Conservation (phyloP, 371 early-diverging fungal genomes). For the Syncephalastrum contaminatum region DNA sequence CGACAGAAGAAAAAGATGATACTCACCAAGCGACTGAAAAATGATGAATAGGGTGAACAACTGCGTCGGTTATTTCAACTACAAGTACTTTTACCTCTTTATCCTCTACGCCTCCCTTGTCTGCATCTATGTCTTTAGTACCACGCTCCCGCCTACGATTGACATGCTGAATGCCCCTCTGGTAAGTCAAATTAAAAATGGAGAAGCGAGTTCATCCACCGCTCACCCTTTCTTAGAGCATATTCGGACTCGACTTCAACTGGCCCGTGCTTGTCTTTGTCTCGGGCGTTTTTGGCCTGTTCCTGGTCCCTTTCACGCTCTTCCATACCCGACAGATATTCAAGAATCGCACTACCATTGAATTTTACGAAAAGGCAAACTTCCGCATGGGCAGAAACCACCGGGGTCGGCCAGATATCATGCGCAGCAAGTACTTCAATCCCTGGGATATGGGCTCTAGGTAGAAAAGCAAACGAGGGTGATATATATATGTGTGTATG, state of each 20-base stretch:
- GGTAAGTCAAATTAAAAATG: constrained; percentile 26
- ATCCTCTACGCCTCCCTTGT: constrained; percentile 53
- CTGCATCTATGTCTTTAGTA: constrained; percentile 49
- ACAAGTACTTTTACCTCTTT: constrained; percentile 70
- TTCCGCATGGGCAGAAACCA: constrained; percentile 28
- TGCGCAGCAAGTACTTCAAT: constrained; percentile 52
- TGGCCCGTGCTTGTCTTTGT: constrained; percentile 50
- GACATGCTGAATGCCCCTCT: constrained; percentile 31
- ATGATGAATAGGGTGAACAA: constrained; percentile 59
- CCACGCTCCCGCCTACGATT: constrained; percentile 35
- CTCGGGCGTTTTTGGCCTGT: constrained; percentile 59
- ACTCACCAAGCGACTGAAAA: background rate
- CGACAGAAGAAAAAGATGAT: background rate
- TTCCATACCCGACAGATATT: constrained; percentile 57
- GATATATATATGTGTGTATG: background rate
- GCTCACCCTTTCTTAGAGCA: constrained; percentile 33
- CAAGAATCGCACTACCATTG: constrained; percentile 69
- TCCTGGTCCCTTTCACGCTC: constrained; percentile 52
- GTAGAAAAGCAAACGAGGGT: constrained; percentile 13
- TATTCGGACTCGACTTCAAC: constrained; percentile 36
- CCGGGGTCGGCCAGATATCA: constrained; percentile 30
- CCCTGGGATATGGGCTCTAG: constrained; percentile 60
- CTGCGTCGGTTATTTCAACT: constrained; percentile 71
- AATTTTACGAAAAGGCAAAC: constrained; percentile 57
- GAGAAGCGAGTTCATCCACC: too few species aligned